Base-by-base conservation (phyloP, 177 flowering plant species). In the Vitis hybrid region DNA sequence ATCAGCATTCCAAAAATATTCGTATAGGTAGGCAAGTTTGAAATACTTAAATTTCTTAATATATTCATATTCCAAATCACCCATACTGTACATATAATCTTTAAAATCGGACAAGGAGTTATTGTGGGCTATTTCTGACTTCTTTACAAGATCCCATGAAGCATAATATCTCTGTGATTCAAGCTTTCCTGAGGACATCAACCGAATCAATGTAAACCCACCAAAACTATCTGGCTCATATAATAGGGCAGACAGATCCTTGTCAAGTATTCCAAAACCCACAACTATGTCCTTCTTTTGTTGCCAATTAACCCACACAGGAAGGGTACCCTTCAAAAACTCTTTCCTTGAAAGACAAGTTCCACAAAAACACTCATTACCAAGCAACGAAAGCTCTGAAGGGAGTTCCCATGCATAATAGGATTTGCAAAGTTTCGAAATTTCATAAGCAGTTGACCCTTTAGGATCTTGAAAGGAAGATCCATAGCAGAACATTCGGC, bases 401-500 rank as follows among this genome's bases (percentile, higher is more conserved):
- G 97, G 92, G 50, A 85, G 88, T 61, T 78, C 94, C 98, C 94
- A 91, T 5, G 94, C 90, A 82, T 76, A 87, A 11, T 85, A 12
- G 1, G 85, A 68, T 12, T 77, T 72, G 52, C 74, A 69, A 9
- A 76, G 13, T 50, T 78, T 76, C 15, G 80, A 65, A 65, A 76
- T 67, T 68, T 72, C 64, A 2, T 80, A 83, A 69, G 79, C 73
- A 17, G 77, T 8, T 7, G 86, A 72, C 2, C 64, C 61, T 58
- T 18, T 64, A 11, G 59, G 27, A 58, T 71, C 64, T 24, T 83
- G 83, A 15, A 71, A 52, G 73, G 81, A 51, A 68, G 88, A 89
- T 11, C 98, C 97, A 76, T 83, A 94, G 80, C 89, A 91, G 67
- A 91, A 94, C 12, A 91, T 54, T 64, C 74, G 67, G 68, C 87